Evolutionary conservation across 2,329 filamentous ascomycete species (phyloP).

Genomic region (Daldinia eschscholtzii): DNA sequence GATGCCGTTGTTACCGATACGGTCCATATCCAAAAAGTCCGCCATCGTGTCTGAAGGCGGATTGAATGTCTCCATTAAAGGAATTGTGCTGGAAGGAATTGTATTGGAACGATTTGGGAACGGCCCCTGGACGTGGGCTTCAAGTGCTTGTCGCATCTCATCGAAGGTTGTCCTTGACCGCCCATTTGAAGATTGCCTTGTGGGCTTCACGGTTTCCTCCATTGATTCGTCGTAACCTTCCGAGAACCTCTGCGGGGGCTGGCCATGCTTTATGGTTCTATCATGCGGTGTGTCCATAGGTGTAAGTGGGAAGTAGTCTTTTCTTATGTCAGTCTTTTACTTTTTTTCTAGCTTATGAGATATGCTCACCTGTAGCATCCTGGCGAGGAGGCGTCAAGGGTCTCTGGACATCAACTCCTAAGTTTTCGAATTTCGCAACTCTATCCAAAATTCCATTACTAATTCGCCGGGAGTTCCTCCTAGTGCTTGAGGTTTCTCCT

Average conservation of each 20-base stretch:
- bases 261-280: conserved; percentile 58
- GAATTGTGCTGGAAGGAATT: conserved; percentile 64
- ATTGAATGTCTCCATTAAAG: conserved; percentile 56
- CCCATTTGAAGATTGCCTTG: conserved; percentile 58
- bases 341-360: not conserved
- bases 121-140: conserved; percentile 63
- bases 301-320: conserved; percentile 75
- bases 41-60: conserved; percentile 67
- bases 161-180: conserved; percentile 68
- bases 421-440: conserved; percentile 69
- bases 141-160: conserved; percentile 68
- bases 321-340: conserved; percentile 40
- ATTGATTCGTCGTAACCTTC: conserved; percentile 74
- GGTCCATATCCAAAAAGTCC: conserved; percentile 67
- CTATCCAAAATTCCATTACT: conserved; percentile 73
- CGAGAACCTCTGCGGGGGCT: conserved; percentile 64
- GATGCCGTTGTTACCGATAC: conserved; percentile 56
- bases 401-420: conserved; percentile 62
- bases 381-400: conserved; percentile 74
- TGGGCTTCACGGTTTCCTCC: conserved; percentile 74
- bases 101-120: conserved; percentile 68
- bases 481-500: conserved; percentile 59
- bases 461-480: conserved; percentile 63
- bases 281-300: conserved; percentile 74
- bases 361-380: conserved; percentile 68